Evolutionary conservation across 306 rosid genomes (phyloP), one percentile per base, ranked within the genome.

Genomic region (Rosa persica): DNA sequence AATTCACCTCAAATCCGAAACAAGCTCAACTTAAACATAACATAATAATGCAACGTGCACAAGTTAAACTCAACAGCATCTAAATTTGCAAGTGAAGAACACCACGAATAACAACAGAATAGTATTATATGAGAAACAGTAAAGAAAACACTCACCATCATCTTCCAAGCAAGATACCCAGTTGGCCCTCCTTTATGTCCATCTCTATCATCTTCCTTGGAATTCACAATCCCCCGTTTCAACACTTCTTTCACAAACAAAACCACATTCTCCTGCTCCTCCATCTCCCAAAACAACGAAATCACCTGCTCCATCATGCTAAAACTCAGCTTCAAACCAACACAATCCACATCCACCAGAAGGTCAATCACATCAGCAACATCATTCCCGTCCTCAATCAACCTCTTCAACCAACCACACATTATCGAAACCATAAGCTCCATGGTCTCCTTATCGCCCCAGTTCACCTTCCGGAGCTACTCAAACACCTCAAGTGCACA

Each of bases 81-180:
- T n/a, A n/a, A n/a, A n/a, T n/a, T n/a, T n/a, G n/a, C n/a, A 71
- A 71, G 42, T 27, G 25, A 48, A 15, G 42, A 42, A 0, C 12
- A 5, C 15, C 22, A 52, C 36, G 6, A 30, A 8, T 43, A 1
- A 43, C 27, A 52, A 52, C 22, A 27, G 23, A 51, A 76, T 67
- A 79, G 44, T 72, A 61, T 12, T 11, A 34, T 4, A 51, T 23
- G 13, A 48, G 25, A 47, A 16, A 60, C 6, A 38, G 20, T 20
- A 20, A n/a, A 66, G 15, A 52, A 69, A 34, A 58, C n/a, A 78
- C 83, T 76, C 84, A 95, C 98, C 98, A 92, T 92, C 98, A 95
- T 95, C 85, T 92, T 95, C 98, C 98, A 95, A 85, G 98, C 98
- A 81, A 95, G 97, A 86, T 90, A 95, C 11, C 98, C 98, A 19